phyloP scores from a whole-genome alignment of 2,329 filamentous ascomycete species.

The Thielaviopsis populi region DNA sequence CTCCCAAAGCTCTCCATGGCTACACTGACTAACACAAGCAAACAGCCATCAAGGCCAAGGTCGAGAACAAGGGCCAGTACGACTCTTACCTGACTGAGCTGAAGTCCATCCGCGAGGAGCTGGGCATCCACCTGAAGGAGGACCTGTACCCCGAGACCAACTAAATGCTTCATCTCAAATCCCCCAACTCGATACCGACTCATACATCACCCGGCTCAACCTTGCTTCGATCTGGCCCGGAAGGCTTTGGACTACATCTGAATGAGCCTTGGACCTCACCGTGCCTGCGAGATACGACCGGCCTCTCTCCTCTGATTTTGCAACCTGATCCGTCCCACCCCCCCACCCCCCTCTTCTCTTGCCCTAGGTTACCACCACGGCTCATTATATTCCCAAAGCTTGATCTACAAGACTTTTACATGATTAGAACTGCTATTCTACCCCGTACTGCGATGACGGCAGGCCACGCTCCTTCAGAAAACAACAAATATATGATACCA shows the following conservation, averaged over 20 bases:
- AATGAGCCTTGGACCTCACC: neutral
- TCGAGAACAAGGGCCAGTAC: constrained; percentile 97
- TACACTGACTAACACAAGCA: neutral
- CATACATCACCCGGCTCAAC: neutral
- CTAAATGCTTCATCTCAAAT: constrained; percentile 23
- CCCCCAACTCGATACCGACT: constrained; percentile 2
- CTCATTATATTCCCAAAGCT: constrained; percentile 3
- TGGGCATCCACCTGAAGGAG: constrained; percentile 84
- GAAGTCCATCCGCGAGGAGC: constrained; percentile 81
- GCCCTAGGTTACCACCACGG: neutral
- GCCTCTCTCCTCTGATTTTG: constrained; percentile 7
- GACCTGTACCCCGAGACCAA: constrained; percentile 64
- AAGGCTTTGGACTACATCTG: constrained; percentile 4
- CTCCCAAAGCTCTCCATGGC: neutral
- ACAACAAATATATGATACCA: constrained; percentile 5
- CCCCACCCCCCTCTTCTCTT: neutral
- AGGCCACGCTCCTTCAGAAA: neutral
- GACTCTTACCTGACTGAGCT: constrained; percentile 91
- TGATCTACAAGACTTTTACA: constrained; percentile 4
- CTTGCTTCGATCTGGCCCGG: constrained; percentile 4
- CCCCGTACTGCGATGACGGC: neutral
- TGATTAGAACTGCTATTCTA: neutral
- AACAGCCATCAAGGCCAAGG: constrained; percentile 93
- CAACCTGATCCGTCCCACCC: constrained; percentile 4
- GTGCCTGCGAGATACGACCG: constrained; percentile 5